Percentiles rank a stretch among this genome's conserved stretches.
phyloP scores from a whole-genome alignment of 805 yeast species.

The Candida coleopterorum region DNA sequence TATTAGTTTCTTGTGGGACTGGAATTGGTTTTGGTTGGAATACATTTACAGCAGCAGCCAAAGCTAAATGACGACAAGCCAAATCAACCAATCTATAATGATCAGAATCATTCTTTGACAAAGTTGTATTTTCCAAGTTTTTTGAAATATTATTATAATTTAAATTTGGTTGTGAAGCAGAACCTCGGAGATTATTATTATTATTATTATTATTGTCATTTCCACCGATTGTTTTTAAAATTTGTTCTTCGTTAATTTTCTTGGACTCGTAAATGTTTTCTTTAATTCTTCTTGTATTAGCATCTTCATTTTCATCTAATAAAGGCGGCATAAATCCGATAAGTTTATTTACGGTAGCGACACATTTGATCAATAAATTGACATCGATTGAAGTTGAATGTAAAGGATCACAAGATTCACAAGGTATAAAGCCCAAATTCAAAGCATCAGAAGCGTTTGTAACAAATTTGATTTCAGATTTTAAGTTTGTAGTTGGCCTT shows the following conservation, averaged over 20 bases:
- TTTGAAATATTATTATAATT: constrained; percentile 19
- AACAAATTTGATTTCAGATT: constrained; percentile 44
- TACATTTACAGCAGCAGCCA: constrained; percentile 59
- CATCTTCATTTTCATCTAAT: constrained; percentile 41
- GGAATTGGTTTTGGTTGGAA: constrained; percentile 21
- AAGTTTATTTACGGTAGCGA: constrained; percentile 47
- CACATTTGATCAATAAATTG: constrained; percentile 43
- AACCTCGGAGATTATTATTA: constrained; percentile 11
- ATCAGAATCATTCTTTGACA: constrained; percentile 60
- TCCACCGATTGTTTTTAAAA: constrained; percentile 17
- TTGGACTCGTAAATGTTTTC: constrained; percentile 30
- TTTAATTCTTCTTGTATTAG: constrained; percentile 31
- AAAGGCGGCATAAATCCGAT: constrained; percentile 57
- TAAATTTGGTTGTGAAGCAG: constrained; percentile 27
- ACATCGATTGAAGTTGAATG: constrained; percentile 43
- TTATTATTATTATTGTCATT: not conserved
- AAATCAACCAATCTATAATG: constrained; percentile 66
- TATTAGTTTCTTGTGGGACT: constrained; percentile 11
- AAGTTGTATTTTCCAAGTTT: constrained; percentile 16
- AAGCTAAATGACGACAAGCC: constrained; percentile 79
- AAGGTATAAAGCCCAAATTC: constrained; percentile 43
- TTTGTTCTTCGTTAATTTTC: constrained; percentile 20
- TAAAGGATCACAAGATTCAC: constrained; percentile 53
- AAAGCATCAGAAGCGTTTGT: constrained; percentile 39
- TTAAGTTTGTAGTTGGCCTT: constrained; percentile 37